phyloP scores from a whole-genome alignment of 345 rosid species.

The Cardamine resedifolia region DNA sequence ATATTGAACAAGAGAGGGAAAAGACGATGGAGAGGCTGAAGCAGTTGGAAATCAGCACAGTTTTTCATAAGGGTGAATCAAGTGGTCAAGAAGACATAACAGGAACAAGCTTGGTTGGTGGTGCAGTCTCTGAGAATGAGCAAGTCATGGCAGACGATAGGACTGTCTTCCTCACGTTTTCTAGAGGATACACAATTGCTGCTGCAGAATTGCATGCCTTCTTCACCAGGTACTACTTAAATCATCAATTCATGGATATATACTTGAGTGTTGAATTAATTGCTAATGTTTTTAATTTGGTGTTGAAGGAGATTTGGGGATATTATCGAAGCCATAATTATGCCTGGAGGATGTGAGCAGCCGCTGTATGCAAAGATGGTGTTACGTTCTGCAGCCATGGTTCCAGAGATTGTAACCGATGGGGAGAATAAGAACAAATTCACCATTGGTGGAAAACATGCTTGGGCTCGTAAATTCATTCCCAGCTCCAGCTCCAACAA shows the following conservation, averaged over 20 bases:
- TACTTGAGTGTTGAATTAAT: neutral
- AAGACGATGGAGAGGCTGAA: conserved; percentile 3
- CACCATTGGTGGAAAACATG: conserved; percentile 75
- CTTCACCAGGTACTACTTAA: conserved; percentile 47
- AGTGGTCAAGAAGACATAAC: conserved; percentile 6
- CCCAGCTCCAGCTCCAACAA: conserved; percentile 22
- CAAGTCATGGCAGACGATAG: conserved; percentile 37
- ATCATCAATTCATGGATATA: neutral
- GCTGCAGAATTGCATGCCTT: conserved; percentile 54
- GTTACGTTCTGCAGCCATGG: conserved; percentile 28
- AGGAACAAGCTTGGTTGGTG: neutral
- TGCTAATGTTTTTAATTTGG: neutral
- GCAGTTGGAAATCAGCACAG: neutral
- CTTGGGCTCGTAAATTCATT: conserved; percentile 56
- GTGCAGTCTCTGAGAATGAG: neutral
- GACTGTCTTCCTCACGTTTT: conserved; percentile 76
- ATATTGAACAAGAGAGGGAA: neutral
- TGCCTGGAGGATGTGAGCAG: conserved; percentile 60
- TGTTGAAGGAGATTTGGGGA: conserved; percentile 56
- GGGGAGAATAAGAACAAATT: conserved; percentile 46
- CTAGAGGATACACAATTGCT: conserved; percentile 65
- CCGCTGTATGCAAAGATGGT: conserved; percentile 57
- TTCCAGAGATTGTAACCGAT: conserved; percentile 40
- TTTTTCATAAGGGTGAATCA: neutral
- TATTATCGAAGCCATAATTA: conserved; percentile 45